phyloP scores from a whole-genome alignment of 2,329 filamentous ascomycete species.

The Fusarium sp. region DNA sequence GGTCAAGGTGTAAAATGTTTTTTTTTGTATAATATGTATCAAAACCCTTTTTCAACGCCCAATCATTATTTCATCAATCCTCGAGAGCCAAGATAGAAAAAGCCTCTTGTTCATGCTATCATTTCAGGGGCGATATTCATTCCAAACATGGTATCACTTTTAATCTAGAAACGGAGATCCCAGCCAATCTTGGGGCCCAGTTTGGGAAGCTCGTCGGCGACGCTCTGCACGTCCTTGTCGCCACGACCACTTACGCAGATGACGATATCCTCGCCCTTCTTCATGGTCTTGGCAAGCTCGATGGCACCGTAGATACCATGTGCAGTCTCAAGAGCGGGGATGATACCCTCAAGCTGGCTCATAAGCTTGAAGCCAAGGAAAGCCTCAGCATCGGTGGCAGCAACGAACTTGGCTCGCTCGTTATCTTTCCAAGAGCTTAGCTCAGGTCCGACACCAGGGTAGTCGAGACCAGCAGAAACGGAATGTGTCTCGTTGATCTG shows the following conservation, averaged over 20 bases:
- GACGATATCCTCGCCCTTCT: conserved; percentile 86
- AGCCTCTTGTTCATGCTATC: conserved; percentile 29
- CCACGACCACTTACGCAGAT: conserved; percentile 93
- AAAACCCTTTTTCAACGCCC: conserved; percentile 43
- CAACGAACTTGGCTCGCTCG: conserved; percentile 84
- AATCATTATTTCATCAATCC: conserved; percentile 38
- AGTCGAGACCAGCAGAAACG: conserved; percentile 94
- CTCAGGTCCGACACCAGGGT: conserved; percentile 95
- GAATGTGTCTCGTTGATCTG: conserved; percentile 97
- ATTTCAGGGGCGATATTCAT: conserved; percentile 21
- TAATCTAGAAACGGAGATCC: conserved; percentile 65
- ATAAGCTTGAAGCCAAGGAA: conserved; percentile 87
- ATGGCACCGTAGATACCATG: conserved; percentile 92
- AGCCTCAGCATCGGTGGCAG: conserved; percentile 90
- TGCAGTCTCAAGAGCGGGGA: conserved; percentile 91
- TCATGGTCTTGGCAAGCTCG: conserved; percentile 91
- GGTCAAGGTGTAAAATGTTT: conserved; percentile 39
- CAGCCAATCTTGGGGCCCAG: conserved; percentile 88
- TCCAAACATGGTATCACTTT: conserved; percentile 36
- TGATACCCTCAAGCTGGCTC: conserved; percentile 92
- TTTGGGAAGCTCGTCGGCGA: conserved; percentile 90
- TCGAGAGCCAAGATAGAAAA: conserved; percentile 28
- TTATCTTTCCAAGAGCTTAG: conserved; percentile 92
- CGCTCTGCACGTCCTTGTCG: conserved; percentile 98
- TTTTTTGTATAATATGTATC: conserved; percentile 44